Base-by-base conservation (phyloP, 2,329 filamentous ascomycete genomes). In the Cercospora sp. region DNA sequence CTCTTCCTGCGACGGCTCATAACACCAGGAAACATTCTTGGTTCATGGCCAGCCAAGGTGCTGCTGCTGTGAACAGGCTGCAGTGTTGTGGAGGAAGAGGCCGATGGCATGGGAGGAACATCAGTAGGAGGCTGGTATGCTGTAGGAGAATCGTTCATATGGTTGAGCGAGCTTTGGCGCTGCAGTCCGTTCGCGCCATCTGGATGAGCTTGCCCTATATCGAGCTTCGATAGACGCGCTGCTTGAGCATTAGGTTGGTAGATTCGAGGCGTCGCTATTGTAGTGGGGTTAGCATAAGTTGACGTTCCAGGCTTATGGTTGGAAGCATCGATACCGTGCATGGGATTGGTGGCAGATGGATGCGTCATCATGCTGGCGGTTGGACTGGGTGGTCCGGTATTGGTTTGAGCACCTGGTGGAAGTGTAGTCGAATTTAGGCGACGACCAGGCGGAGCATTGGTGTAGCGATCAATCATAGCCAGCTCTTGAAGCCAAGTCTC, bases 401-500 rank as follows among this genome's bases (percentile, higher is more conserved):
- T 74, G 23, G 53, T 68, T 20, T 68, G 64, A 59, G 45, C 66
- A 36, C 64, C 70, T 20, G 73, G 69, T 71, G 62, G 75, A 61
- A 60, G 78, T 74, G 65, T 74, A 70, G 31, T 78, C 72, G 30
- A 78, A 42, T 72, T 75, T 18, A 75, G 71, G 30, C 65, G 66
- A 23, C 68, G 63, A 9, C 67, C 59, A 13, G 70, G 68, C 18
- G 68, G 70, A 20, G 68, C 70, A 26, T 73, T 72, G 0, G 82
- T 83, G 70, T 84, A 84, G 42, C 80, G 79, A 48, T 79, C 78
- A 65, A 80, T 79, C 94, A 98, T 91, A 61, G 89, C 87, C 74
- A 92, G 85, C 80, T 99, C 95, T 75, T 94, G 91, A 64, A 90
- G 81, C 74, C 96, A 83, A 0, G 94, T 98, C 75, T 96, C 91